Conservation (phyloP, 1,284 basidiomycete species). For the Polyporus tsugae region DNA sequence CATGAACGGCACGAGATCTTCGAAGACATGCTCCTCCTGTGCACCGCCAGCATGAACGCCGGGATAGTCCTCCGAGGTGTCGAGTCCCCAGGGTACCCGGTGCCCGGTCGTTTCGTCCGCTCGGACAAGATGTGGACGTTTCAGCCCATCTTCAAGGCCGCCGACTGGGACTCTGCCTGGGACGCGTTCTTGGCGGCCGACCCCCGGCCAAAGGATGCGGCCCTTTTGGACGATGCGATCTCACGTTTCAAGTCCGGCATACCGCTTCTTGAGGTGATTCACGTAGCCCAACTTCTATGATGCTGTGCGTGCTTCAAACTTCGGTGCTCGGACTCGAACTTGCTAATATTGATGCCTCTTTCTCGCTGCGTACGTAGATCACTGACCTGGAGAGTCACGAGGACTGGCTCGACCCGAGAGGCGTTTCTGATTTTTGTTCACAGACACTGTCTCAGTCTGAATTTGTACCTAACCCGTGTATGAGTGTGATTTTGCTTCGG, state of each 20-base stretch:
- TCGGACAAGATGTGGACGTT: background rate
- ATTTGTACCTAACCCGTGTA: no score
- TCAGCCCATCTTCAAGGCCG: background rate
- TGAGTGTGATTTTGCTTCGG: no score
- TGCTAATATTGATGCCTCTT: background rate
- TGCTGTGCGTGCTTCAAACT: background rate
- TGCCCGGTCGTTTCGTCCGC: background rate
- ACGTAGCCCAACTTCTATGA: background rate
- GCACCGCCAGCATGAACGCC: background rate
- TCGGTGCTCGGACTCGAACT: background rate
- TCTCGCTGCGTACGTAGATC: background rate
- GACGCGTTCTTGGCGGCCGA: background rate
- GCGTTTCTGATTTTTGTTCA: background rate
- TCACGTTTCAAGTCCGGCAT: background rate
- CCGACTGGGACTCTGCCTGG: background rate
- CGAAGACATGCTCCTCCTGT: background rate
- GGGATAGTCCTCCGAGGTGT: background rate
- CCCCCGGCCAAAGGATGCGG: background rate
- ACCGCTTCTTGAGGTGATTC: background rate
- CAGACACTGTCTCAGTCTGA: background rate
- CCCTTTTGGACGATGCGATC: background rate
- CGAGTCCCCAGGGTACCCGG: background rate
- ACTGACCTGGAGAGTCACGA: background rate
- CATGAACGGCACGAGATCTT: background rate
- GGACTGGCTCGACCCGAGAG: background rate